phyloP scores from a whole-genome alignment of 2,329 filamentous ascomycete species.

The Purpureocillium takamizusanense region DNA sequence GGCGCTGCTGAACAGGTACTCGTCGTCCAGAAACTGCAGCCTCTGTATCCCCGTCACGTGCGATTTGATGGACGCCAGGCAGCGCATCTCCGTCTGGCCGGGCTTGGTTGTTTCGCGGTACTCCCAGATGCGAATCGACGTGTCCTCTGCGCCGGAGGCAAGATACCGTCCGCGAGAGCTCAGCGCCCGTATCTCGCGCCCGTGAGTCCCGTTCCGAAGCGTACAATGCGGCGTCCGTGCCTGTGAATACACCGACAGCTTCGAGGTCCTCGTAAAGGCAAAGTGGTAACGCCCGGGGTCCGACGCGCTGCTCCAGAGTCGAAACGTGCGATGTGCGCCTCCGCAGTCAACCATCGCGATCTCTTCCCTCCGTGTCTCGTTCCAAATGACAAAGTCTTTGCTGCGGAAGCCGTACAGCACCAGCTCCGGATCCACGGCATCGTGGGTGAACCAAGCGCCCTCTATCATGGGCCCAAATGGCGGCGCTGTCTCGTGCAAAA shows the following conservation, averaged over 20 bases:
- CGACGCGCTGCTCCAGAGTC: slow-evolving; percentile 24
- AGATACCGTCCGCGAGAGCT: slow-evolving; percentile 31
- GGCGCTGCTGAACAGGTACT: slow-evolving; percentile 74
- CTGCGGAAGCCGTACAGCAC: slow-evolving; percentile 74
- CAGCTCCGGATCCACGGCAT: slow-evolving; percentile 37
- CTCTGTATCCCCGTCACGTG: slow-evolving; percentile 81
- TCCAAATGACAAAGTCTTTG: slow-evolving; percentile 73
- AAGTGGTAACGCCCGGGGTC: slow-evolving; percentile 37
- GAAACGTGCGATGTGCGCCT: slow-evolving; percentile 73
- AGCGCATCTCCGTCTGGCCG: slow-evolving; percentile 24
- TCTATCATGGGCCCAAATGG: slow-evolving; percentile 72
- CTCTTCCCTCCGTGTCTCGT: slow-evolving; percentile 62
- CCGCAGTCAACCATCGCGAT: slow-evolving; percentile 70
- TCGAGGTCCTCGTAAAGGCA: slow-evolving; percentile 65
- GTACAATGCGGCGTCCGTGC: slow-evolving; percentile 25
- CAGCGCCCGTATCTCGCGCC: slow-evolving; percentile 66
- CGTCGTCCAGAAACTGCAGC: slow-evolving; percentile 63
- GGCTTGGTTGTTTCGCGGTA: slow-evolving; percentile 18
- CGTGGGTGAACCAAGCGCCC: slow-evolving; percentile 49
- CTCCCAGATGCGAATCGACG: slow-evolving; percentile 62
- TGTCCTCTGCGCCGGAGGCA: slow-evolving; percentile 68
- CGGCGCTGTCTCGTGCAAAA: slow-evolving; percentile 59
- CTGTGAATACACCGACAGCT: slow-evolving; percentile 38
- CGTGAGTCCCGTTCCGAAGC: slow-evolving; percentile 68
- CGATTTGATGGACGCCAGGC: slow-evolving; percentile 58